Percentiles rank a stretch among this genome's conserved stretches.
These are phyloP conservation scores for Colletotrichum sp. DNA, from an alignment of 2,329 filamentous ascomycete species.

Conservation along the genomic window DNA sequence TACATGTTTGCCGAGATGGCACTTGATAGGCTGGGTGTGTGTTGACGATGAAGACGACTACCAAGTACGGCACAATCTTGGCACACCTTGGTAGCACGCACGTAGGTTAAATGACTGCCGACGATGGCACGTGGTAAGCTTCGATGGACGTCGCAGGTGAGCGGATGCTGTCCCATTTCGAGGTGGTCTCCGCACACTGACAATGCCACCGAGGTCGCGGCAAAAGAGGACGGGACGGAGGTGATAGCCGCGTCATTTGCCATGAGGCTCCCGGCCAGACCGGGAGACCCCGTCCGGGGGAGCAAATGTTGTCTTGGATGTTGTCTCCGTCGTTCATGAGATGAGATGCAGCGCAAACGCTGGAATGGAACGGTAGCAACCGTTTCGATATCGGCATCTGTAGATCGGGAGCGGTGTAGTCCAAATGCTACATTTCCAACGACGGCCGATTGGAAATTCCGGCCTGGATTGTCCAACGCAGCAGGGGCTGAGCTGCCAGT, in stretches of 20 bases:
- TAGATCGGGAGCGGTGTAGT: neutral
- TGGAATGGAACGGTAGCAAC: conserved; percentile 3
- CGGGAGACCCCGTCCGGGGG: neutral
- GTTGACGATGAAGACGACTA: neutral
- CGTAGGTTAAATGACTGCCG: neutral
- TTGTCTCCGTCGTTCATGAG: neutral
- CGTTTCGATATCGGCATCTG: neutral
- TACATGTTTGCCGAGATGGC: neutral
- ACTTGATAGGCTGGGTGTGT: neutral
- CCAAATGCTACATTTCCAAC: neutral
- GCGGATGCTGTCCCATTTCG: neutral
- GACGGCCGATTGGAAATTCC: neutral
- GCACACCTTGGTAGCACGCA: neutral
- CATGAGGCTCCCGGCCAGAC: neutral
- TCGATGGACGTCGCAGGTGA: neutral
- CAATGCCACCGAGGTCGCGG: neutral
- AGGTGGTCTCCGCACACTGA: conserved; percentile 1
- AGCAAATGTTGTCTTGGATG: neutral
- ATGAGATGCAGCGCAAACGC: neutral
- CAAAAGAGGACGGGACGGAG: neutral
- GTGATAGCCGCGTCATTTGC: conserved; percentile 11
- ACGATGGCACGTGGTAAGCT: neutral
- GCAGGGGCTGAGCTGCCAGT: neutral
- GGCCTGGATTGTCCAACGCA: neutral
- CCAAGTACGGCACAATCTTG: neutral